Base-by-base conservation (phyloP, 257 asterid species). In the Solanum gandarillasii region DNA sequence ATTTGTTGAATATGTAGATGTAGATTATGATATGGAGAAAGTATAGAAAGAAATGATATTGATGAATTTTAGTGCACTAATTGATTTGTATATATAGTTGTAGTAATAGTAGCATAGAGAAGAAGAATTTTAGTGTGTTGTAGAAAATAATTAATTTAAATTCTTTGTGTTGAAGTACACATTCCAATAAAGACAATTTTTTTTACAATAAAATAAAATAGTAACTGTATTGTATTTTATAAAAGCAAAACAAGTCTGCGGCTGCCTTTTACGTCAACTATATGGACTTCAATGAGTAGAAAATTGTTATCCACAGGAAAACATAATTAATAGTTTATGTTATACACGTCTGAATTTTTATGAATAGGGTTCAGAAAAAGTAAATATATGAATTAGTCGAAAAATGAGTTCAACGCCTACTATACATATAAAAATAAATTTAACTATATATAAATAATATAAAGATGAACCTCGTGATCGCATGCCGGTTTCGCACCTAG, bases 301-400 rank as follows among this genome's bases (percentile, higher is more conserved):
- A 67, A 25, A 25, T 62, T 23, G 70, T 62, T n/a, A 46, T 13
- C 55, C 55, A 46, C 4, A 46, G 55, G 55, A 46, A 46, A 46
- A 46, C 55, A 46, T 46, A 46, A 46, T 46, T 46, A 46, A 0
- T 46, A 48, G 8, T 48, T 48, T 48, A 14, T 0, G 58, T 48
- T 14, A 48, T 48, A 48, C 21, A 48, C 8, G 21, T 48, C 20
- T 0, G 2, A 12, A 43, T 43, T 0, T 38, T 38, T 0, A 46
- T 0, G 58, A 48, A 48, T 13, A 48, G 1, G 58, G 7, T 48
- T 48, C 1, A 0, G 7, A 48, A 48, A 0, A 48, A 48, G 3
- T 48, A 48, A 48, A 48, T 0, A 48, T 0, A 48, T 14, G 58
- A 48, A 48, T 7, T 48, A 48, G 1, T 48, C 0, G 21, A 13